phyloP scores from a whole-genome alignment of 768 basidiomycete species.

The Serendipita sp. region DNA sequence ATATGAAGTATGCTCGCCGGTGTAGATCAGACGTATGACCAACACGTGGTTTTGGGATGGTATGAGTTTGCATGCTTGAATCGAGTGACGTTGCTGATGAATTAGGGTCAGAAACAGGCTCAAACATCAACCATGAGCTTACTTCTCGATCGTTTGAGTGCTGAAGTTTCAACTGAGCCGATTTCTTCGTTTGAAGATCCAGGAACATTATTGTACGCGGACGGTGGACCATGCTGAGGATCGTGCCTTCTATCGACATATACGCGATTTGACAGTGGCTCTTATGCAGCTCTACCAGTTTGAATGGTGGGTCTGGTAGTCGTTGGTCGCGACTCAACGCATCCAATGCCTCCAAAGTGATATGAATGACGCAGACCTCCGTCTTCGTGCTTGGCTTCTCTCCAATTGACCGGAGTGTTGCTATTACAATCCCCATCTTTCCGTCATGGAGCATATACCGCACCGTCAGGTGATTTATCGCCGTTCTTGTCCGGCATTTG shows the following conservation, averaged over 20 bases:
- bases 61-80: slow-evolving; percentile 3
- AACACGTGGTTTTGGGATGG: neutral
- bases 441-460: neutral
- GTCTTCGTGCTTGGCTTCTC: neutral
- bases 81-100: neutral
- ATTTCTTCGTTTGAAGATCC: neutral
- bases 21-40: neutral
- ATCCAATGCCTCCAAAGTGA: neutral
- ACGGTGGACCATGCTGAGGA: neutral
- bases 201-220: slow-evolving; percentile 1
- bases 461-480: neutral
- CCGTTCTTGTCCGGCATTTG: neutral
- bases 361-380: slow-evolving; percentile 3
- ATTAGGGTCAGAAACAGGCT: neutral
- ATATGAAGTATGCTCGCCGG: neutral
- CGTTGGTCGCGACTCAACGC: neutral
- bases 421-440: neutral
- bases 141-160: neutral
- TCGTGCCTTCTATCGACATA: neutral
- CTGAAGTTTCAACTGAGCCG: neutral
- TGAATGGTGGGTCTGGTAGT: neutral
- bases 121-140: neutral
- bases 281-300: neutral
- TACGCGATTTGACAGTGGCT: neutral
- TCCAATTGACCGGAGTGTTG: neutral